Conservation (phyloP, 257 asterid species). For the Solanum piurae region DNA sequence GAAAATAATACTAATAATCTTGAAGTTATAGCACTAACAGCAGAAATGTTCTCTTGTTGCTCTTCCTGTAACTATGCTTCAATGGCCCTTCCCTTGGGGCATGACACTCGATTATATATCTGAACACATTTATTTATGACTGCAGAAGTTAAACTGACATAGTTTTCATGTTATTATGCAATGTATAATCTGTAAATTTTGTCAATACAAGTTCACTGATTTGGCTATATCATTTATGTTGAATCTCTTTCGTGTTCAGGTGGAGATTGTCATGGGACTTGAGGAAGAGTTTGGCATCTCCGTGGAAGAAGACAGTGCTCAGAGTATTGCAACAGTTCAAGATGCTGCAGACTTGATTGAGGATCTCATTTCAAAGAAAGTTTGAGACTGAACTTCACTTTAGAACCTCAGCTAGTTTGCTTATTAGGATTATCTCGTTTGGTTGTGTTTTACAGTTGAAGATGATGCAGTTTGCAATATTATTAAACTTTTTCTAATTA, state of each 20-base stretch:
- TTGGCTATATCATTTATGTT: neutral
- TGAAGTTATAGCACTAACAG: neutral
- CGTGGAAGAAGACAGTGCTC: slow-evolving; percentile 19
- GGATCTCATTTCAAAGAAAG: slow-evolving; percentile 8
- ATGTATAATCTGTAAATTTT: neutral
- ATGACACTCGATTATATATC: neutral
- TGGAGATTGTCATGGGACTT: slow-evolving; percentile 21
- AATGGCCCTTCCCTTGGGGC: neutral
- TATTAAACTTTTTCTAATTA: neutral
- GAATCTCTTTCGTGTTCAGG: neutral
- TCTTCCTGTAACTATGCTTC: neutral
- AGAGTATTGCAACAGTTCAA: slow-evolving; percentile 10
- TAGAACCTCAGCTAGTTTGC: neutral
- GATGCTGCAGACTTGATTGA: slow-evolving; percentile 20
- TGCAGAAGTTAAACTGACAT: neutral
- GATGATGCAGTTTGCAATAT: neutral
- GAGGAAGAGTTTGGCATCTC: slow-evolving; percentile 15
- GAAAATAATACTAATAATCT: neutral
- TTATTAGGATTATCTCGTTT: neutral
- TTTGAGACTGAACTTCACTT: neutral
- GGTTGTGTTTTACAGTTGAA: neutral
- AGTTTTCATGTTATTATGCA: neutral
- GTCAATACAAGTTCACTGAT: neutral
- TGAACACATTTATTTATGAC: neutral
- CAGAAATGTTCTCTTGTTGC: neutral